Conservation (phyloP, 2,329 filamentous ascomycete genomes). For the Paramyrothecium roridum region DNA sequence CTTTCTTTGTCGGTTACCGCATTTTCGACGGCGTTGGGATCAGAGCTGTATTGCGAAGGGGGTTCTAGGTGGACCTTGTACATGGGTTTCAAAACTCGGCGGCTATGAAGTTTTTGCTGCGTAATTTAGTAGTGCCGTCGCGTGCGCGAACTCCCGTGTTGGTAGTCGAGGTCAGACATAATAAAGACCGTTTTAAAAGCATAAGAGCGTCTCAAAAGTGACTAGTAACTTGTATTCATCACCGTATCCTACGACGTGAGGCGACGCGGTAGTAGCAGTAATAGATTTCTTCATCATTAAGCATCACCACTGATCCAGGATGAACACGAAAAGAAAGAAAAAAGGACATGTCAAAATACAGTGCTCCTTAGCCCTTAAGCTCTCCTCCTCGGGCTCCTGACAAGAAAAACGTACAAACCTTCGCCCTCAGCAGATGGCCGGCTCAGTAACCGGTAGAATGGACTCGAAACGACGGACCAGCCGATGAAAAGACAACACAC, state of each 20-base stretch:
- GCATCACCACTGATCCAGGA: neutral
- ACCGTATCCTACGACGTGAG: no score
- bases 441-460: neutral
- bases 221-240: no score
- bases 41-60: neutral
- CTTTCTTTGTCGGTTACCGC: neutral
- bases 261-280: neutral
- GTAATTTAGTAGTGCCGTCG: no score
- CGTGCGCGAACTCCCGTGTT: no score
- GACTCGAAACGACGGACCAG: neutral
- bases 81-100: neutral
- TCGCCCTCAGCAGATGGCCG: neutral
- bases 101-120: no score
- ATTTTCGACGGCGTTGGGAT: neutral
- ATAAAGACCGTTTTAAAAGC: no score
- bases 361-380: no score
- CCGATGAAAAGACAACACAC: neutral
- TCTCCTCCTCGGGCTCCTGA: no score
- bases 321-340: neutral
- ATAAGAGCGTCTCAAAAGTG: no score
- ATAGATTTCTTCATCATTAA: slow-evolving; percentile 1
- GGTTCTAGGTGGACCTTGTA: neutral
- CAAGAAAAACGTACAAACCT: neutral
- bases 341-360: neutral
- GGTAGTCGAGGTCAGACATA: no score